phyloP scores from a whole-genome alignment of 768 basidiomycete species.

The Xerocomellus intermedius region DNA sequence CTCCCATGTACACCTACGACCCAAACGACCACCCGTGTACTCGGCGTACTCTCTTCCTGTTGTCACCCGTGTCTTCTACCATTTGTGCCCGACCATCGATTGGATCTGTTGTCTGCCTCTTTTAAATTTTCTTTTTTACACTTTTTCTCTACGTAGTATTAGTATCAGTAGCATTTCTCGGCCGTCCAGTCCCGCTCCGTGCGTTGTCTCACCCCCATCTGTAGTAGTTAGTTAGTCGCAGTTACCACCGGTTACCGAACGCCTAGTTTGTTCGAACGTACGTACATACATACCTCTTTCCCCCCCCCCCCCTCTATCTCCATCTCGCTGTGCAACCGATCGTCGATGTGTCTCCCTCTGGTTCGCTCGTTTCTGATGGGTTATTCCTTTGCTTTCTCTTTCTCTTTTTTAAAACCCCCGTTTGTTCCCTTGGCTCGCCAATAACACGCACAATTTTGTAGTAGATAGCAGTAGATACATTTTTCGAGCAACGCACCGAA shows the following conservation, averaged over 20 bases:
- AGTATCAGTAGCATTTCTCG: conserved; percentile 29
- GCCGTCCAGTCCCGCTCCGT: conserved; percentile 10
- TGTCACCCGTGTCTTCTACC: conserved; percentile 18
- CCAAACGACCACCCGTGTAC: conserved; percentile 10
- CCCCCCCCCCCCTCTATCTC: neutral
- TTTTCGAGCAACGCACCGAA: conserved; percentile 23
- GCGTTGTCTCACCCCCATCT: conserved; percentile 26
- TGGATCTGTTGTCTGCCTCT: conserved; percentile 18
- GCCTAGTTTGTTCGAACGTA: conserved; percentile 29
- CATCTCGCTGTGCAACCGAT: neutral
- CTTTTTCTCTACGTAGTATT: conserved; percentile 14
- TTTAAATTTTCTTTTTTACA: neutral
- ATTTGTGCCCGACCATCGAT: conserved; percentile 33
- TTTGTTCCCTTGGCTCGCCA: neutral
- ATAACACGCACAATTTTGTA: conserved; percentile 27
- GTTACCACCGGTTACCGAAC: conserved; percentile 35
- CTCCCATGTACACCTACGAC: conserved; percentile 14
- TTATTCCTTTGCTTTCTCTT: neutral
- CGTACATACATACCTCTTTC: conserved; percentile 14
- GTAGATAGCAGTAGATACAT: conserved; percentile 41
- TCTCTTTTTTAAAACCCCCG: neutral
- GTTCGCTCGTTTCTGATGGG: conserved; percentile 1
- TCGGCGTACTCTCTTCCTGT: conserved; percentile 11
- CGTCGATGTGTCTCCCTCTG: conserved; percentile 1
- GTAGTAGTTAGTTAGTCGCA: conserved; percentile 28